A percentile compares a stretch with the other conserved stretches of the same genome.
These are phyloP conservation scores for Saccharomyces jurei DNA, from an alignment of 805 yeast species.

Conservation along the genomic window DNA sequence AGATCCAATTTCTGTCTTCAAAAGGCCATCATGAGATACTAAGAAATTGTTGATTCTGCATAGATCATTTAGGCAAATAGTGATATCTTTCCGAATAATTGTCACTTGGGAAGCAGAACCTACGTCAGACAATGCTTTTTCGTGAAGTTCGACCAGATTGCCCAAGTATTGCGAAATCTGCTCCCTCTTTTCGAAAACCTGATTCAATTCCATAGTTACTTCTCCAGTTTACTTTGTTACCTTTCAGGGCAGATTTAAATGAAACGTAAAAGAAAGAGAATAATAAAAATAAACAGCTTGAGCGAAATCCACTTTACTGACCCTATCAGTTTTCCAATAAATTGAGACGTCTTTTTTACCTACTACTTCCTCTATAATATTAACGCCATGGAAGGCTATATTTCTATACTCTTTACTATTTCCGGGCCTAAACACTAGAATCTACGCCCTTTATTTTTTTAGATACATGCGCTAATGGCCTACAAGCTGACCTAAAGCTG, in stretches of 20 bases:
- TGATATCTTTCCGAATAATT: constrained; percentile 21
- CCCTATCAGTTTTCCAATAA: neutral
- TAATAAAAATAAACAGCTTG: neutral
- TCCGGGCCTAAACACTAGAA: neutral
- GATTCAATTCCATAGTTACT: constrained; percentile 12
- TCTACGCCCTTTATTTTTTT: neutral
- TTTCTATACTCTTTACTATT: neutral
- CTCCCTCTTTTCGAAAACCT: constrained; percentile 17
- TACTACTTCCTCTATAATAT: neutral
- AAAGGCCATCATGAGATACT: constrained; percentile 20
- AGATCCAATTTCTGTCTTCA: constrained; percentile 14
- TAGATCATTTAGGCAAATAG: constrained; percentile 24
- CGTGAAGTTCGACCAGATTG: constrained; percentile 16
- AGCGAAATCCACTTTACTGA: neutral
- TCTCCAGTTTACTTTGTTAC: neutral
- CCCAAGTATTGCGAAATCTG: constrained; percentile 17
- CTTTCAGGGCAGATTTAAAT: neutral
- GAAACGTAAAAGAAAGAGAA: neutral
- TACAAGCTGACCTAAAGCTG: neutral
- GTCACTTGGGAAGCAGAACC: constrained; percentile 11
- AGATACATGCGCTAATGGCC: neutral
- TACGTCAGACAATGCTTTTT: constrained; percentile 14
- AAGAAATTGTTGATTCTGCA: constrained; percentile 19
- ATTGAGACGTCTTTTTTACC: neutral
- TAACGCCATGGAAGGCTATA: neutral